These are phyloP conservation scores for Aegilops umbellulata DNA, from an alignment of 176 grass and related monocot genomes.

Conservation along the genomic window DNA sequence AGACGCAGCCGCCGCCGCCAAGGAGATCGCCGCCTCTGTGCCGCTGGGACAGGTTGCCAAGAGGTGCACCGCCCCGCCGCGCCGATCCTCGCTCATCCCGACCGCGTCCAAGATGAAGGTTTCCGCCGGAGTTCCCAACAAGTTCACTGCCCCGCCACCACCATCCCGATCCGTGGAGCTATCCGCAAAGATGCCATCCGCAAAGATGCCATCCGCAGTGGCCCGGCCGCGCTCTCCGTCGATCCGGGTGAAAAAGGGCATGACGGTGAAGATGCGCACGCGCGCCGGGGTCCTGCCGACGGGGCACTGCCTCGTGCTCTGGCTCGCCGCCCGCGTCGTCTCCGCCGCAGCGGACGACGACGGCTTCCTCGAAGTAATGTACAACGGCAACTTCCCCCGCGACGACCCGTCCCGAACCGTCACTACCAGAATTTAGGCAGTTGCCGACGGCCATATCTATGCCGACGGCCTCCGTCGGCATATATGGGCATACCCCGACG, in stretches of 20 bases:
- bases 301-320: neutral
- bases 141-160: too few relatives aligned
- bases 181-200: too few relatives aligned
- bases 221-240: neutral
- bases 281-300: neutral
- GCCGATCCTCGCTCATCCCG: too few relatives aligned
- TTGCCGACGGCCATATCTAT: too few relatives aligned
- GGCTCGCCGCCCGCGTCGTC: neutral
- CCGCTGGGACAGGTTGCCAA: neutral
- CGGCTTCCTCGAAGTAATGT: neutral
- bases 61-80: neutral
- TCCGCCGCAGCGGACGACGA: neutral
- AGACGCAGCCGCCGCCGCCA: neutral
- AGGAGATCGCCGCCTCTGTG: neutral
- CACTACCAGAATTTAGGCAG: too few relatives aligned
- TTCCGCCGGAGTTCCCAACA: too few relatives aligned
- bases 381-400: neutral
- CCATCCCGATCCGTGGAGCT: too few relatives aligned
- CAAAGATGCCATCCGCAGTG: neutral
- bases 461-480: too few relatives aligned
- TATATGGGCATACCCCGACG: too few relatives aligned
- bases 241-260: neutral
- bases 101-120: too few relatives aligned
- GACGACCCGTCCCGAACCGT: too few relatives aligned
- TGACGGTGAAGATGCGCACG: neutral